Conservation (phyloP, 202 grass and related monocot species). For the Cymbopogon flexuosus region DNA sequence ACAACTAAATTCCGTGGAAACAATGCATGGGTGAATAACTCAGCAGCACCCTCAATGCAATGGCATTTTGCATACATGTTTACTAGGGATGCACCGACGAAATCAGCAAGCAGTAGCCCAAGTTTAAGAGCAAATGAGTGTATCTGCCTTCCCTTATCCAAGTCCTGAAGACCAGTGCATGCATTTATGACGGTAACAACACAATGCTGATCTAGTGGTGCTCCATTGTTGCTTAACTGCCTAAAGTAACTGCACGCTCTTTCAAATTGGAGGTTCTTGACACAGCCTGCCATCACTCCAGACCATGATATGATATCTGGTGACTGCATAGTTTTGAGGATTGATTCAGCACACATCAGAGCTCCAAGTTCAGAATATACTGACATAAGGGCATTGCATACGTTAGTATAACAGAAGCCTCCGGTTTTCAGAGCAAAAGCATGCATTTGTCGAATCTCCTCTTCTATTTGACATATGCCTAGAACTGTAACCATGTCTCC, state of each 20-base stretch:
- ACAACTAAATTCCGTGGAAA: slow-evolving; percentile 47
- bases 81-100: slow-evolving; percentile 66
- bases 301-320: slow-evolving; percentile 79
- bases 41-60: slow-evolving; percentile 40
- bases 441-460: slow-evolving; percentile 74
- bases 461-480: slow-evolving; percentile 53
- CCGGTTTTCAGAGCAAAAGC: slow-evolving; percentile 59
- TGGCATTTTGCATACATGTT: slow-evolving; percentile 91
- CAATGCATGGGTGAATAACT: slow-evolving; percentile 43
- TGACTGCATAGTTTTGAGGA: slow-evolving; percentile 45
- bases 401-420: slow-evolving; percentile 49
- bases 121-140: slow-evolving; percentile 70
- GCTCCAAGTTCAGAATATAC: slow-evolving; percentile 58
- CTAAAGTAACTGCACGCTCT: slow-evolving; percentile 49
- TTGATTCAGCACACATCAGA: slow-evolving; percentile 38
- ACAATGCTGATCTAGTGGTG: slow-evolving; percentile 55
- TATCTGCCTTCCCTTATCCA: slow-evolving; percentile 64
- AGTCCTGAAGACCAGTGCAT: slow-evolving; percentile 56
- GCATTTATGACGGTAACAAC: slow-evolving; percentile 56
- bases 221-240: slow-evolving; percentile 48
- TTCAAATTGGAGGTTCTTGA: slow-evolving; percentile 56
- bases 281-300: slow-evolving; percentile 63
- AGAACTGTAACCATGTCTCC: slow-evolving; percentile 68
- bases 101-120: slow-evolving; percentile 59
- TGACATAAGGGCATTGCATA: slow-evolving; percentile 82